Percentiles rank a stretch among this genome's conserved stretches.
These are phyloP conservation scores for Kalmanozyma brasiliensis DNA, from an alignment of 1,284 basidiomycete species.

Conservation along the genomic window DNA sequence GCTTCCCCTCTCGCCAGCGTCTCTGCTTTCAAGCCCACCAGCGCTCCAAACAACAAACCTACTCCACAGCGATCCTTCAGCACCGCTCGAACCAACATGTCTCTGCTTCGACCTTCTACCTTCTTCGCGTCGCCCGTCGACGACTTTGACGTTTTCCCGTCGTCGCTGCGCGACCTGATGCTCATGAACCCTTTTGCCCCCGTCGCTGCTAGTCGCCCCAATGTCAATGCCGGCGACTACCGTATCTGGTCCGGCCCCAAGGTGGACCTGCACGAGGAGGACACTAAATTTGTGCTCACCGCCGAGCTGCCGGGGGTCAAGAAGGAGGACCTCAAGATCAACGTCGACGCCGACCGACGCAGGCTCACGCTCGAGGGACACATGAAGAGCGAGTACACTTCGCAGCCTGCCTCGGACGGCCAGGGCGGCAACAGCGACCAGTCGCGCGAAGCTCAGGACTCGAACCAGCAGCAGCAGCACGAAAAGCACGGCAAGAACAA, in stretches of 20 bases:
- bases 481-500: conserved; percentile 3
- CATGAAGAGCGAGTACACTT: conserved; percentile 44
- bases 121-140: conserved; percentile 41
- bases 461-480: background rate
- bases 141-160: conserved; percentile 43
- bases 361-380: conserved; percentile 51
- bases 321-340: conserved; percentile 55
- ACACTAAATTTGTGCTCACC: conserved; percentile 38
- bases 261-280: conserved; percentile 50
- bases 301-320: conserved; percentile 54
- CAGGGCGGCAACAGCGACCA: conserved; percentile 3
- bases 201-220: conserved; percentile 26
- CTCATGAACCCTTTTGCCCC: conserved; percentile 27
- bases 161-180: conserved; percentile 32
- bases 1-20: conserved; percentile 15
- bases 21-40: conserved; percentile 11
- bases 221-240: conserved; percentile 29
- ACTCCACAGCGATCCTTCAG: conserved; percentile 13
- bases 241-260: conserved; percentile 42
- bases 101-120: conserved; percentile 38
- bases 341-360: conserved; percentile 45
- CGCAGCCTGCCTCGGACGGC: conserved; percentile 14
- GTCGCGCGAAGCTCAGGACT: background rate
- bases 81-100: conserved; percentile 30
- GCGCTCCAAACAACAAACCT: background rate